These are phyloP conservation scores for Trametes hirsuta DNA, from an alignment of 1,284 basidiomycete species.

Conservation along the genomic window DNA sequence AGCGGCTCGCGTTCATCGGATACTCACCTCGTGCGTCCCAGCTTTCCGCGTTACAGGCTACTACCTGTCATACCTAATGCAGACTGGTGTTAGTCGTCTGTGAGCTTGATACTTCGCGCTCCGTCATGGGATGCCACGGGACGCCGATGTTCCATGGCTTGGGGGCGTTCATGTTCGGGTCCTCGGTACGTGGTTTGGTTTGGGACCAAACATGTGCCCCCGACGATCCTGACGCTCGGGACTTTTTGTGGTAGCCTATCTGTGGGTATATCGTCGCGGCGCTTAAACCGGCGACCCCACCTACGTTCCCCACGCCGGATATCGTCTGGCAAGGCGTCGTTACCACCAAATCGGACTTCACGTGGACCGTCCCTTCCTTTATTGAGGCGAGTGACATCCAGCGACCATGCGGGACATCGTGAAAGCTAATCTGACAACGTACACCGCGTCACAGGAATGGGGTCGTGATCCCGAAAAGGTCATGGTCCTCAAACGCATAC, in stretches of 20 bases:
- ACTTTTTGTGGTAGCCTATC: conserved; percentile 9
- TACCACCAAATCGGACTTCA: conserved; percentile 20
- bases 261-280: conserved; percentile 23
- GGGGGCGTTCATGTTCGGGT: conserved; percentile 23
- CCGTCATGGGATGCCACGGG: conserved; percentile 23
- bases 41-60: too few relatives aligned
- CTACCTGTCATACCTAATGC: neutral
- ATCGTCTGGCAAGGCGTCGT: conserved; percentile 26
- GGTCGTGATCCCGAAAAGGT: conserved; percentile 23
- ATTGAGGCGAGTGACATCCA: conserved; percentile 29
- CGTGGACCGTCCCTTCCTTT: conserved; percentile 32
- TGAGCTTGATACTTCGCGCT: conserved; percentile 17
- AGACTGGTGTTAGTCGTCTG: conserved; percentile 14
- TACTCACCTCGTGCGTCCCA: conserved; percentile 20
- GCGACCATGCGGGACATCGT: neutral
- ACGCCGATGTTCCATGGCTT: conserved; percentile 32
- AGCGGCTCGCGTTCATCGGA: conserved; percentile 10
- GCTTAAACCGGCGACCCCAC: conserved; percentile 25
- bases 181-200: conserved; percentile 18
- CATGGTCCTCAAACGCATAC: conserved; percentile 19
- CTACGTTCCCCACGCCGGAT: conserved; percentile 28
- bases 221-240: neutral
- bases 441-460: conserved; percentile 20
- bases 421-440: neutral
- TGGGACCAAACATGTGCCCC: neutral